A percentile compares a stretch with the other conserved stretches of the same genome.
These are phyloP conservation scores for Apiotrichum brassicae DNA, from an alignment of 1,284 basidiomycete species.

Conservation along the genomic window DNA sequence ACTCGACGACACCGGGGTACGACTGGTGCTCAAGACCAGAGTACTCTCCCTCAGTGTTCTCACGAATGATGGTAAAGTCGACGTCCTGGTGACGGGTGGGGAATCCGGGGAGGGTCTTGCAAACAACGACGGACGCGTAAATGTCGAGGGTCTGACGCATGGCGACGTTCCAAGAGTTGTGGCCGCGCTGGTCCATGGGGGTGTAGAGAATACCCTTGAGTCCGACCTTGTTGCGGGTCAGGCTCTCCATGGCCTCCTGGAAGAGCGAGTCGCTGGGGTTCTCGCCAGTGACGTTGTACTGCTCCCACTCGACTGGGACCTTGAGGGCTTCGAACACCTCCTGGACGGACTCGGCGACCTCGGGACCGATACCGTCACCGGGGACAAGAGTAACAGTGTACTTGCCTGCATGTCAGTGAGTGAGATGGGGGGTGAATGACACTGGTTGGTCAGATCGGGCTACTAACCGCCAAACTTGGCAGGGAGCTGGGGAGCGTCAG, in stretches of 20 bases:
- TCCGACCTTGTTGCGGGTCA: constrained; percentile 95
- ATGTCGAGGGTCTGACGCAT: constrained; percentile 99
- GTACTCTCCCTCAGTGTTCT: constrained; percentile 99
- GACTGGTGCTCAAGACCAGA: constrained; percentile 97
- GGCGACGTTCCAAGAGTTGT: constrained; percentile 99
- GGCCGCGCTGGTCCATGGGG: constrained; percentile 89
- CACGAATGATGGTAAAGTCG: constrained; percentile 98
- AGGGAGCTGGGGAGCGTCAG: constrained; percentile 55
- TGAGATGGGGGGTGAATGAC: neutral
- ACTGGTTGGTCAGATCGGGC: neutral
- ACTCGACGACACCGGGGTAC: constrained; percentile 97
- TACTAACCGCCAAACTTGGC: constrained; percentile 92
- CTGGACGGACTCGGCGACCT: constrained; percentile 98
- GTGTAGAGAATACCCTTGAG: constrained; percentile 99
- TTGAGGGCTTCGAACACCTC: constrained; percentile 97
- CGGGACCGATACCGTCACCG: constrained; percentile 93
- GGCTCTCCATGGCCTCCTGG: constrained; percentile 93
- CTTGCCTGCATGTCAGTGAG: constrained; percentile 31
- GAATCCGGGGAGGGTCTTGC: constrained; percentile 97
- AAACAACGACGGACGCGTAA: constrained; percentile 95
- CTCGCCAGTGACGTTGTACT: constrained; percentile 96
- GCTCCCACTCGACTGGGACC: constrained; percentile 98
- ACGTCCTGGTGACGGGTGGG: constrained; percentile 94
- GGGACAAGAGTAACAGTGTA: constrained; percentile 79
- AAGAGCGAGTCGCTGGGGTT: constrained; percentile 90